Evolutionary conservation across 768 basidiomycete genomes (phyloP), one percentile per base, ranked within the genome.

Genomic region (Russula brevipes): DNA sequence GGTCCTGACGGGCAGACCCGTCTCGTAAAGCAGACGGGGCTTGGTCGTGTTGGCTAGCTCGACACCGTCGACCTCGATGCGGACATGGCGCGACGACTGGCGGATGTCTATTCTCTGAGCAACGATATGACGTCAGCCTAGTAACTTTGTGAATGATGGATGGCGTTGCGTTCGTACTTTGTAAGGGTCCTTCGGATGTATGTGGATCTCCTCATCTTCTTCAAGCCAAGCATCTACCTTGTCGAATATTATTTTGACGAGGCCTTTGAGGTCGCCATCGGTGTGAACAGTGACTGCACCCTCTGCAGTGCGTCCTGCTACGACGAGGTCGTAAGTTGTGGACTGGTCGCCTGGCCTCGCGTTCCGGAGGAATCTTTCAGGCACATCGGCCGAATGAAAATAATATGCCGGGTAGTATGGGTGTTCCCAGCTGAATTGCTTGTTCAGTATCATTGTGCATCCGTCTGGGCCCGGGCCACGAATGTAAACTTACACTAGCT

Each of bases 121-220:
- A 47, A 33, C 47, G 9, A 6, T 16, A 24, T 61, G 59, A 61
- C 19, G 2, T 36, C 51, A n/a, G 17, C 24, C 24, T 33, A 46
- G 17, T 38, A 10, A 49, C 33, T 14, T 38, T 3, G 36, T 12
- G n/a, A 39, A 59, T 11, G 12, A 70, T 47, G 44, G 19, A 24
- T 24, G 24, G 24, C 24, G 24, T 24, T 24, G 24, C 2, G 10
- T 45, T 46, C 55, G 7, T 3, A 85, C 86, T 78, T 88, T 87
- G 73, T 85, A 88, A 1, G 85, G 85, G 70, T 88, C 85, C 67
- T 83, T 86, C 8, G 84, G 82, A 63, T 88, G 86, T 2, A 78
- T 74, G 60, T 77, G 82, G 38, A 87, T 78, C 59, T 81, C 71
- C 53, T 88, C 85, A 54, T 86, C 85, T 69, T 87, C 85, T 73